A percentile compares a stretch with the other conserved stretches of the same genome.
Conservation (phyloP, 257 asterid species). For the Nicotiana sylvestris region DNA sequence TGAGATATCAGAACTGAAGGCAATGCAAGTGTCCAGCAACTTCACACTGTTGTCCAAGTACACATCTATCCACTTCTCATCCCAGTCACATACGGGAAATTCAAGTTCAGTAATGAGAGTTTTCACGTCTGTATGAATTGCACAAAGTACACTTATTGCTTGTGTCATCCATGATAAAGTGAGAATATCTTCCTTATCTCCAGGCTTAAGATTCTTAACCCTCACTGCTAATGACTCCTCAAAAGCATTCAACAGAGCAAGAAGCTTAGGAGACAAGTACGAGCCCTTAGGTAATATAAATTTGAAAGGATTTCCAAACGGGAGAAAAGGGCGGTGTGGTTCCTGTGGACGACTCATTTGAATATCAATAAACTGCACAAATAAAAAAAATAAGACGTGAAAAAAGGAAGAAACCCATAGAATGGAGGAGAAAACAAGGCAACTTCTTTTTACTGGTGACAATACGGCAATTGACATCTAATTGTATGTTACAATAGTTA, state of each 20-base stretch:
- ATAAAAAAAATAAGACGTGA: not conserved
- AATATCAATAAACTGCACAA: slow-evolving; percentile 33
- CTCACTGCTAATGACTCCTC: slow-evolving; percentile 56
- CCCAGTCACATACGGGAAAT: slow-evolving; percentile 75
- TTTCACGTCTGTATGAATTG: slow-evolving; percentile 61
- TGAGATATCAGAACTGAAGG: slow-evolving; percentile 74
- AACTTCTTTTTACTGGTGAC: not conserved
- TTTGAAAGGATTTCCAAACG: slow-evolving; percentile 78
- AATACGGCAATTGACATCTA: not conserved
- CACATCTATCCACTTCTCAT: slow-evolving; percentile 78
- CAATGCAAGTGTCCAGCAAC: slow-evolving; percentile 74
- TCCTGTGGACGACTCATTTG: slow-evolving; percentile 75
- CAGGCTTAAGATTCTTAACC: slow-evolving; percentile 55
- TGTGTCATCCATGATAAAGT: slow-evolving; percentile 69
- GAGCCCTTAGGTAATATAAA: slow-evolving; percentile 58
- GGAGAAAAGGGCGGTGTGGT: slow-evolving; percentile 55
- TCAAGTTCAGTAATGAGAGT: slow-evolving; percentile 57
- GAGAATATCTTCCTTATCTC: slow-evolving; percentile 43
- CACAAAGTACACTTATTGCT: slow-evolving; percentile 60
- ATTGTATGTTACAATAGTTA: not conserved
- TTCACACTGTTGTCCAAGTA: slow-evolving; percentile 73
- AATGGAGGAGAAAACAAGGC: not conserved
- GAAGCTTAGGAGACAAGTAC: slow-evolving; percentile 58
- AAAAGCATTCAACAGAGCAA: slow-evolving; percentile 50
- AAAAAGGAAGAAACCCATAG: not conserved